Percentiles rank a stretch among this genome's conserved stretches.
These are phyloP conservation scores for Mycotypha africana DNA, from an alignment of 371 early-diverging fungal species.

Conservation along the genomic window DNA sequence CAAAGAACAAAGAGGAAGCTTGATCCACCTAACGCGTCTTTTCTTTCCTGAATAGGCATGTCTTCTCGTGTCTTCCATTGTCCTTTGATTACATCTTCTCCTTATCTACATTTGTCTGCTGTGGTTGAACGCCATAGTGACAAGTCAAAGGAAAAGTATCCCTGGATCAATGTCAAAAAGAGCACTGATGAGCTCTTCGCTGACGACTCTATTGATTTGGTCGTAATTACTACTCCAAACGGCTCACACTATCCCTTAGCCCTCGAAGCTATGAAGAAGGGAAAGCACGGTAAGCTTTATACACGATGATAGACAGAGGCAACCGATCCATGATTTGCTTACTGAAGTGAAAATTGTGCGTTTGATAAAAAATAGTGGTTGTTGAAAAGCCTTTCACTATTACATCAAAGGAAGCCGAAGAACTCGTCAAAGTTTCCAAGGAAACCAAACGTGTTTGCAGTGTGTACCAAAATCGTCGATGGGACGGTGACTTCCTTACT, in stretches of 20 bases:
- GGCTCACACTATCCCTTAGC: constrained; percentile 61
- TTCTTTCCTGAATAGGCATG: no score
- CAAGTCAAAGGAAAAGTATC: constrained; percentile 41
- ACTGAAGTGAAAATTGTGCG: no score
- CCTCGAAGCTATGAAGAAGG: constrained; percentile 54
- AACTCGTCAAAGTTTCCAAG: constrained; percentile 50
- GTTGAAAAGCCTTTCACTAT: constrained; percentile 80
- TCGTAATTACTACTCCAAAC: constrained; percentile 73
- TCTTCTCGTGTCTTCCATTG: constrained; percentile 59
- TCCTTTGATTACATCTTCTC: constrained; percentile 56
- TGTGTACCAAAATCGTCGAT: constrained; percentile 77
- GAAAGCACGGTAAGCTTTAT: constrained; percentile 54
- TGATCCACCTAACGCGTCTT: no score
- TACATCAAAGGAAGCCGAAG: constrained; percentile 54
- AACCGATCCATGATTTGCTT: no score
- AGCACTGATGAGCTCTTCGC: constrained; percentile 54
- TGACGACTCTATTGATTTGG: constrained; percentile 52
- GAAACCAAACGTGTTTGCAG: constrained; percentile 56
- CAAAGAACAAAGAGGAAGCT: no score
- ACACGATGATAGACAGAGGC: no score
- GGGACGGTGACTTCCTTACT: constrained; percentile 81
- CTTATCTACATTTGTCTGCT: constrained; percentile 47
- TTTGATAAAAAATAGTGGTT: constrained; percentile 43
- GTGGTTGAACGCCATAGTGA: constrained; percentile 55
- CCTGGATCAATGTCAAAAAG: constrained; percentile 45